phyloP scores from a whole-genome alignment of 331 rosid genomes.

The Spiraea crenata region DNA sequence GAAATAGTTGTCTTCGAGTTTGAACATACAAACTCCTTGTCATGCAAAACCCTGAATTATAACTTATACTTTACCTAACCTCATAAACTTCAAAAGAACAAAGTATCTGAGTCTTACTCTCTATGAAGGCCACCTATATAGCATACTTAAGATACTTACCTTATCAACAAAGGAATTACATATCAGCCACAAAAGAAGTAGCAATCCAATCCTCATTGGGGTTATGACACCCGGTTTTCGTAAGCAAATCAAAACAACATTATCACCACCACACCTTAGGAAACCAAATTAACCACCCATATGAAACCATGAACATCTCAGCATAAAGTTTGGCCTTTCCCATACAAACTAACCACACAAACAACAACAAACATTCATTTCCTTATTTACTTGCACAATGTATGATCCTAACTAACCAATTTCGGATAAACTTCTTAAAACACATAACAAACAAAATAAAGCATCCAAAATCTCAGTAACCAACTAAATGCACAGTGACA shows the following conservation, averaged over 20 bases:
- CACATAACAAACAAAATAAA: too few species aligned
- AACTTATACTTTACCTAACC: constrained; percentile 9
- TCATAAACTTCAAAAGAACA: background rate
- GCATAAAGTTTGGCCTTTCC: background rate
- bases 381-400: background rate
- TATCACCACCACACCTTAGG: background rate
- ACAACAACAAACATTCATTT: background rate
- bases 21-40: background rate
- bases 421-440: too few species aligned
- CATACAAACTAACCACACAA: background rate
- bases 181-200: constrained; percentile 7
- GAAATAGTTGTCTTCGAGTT: background rate
- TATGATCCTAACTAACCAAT: background rate
- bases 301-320: background rate
- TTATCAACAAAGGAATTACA: background rate
- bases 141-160: background rate
- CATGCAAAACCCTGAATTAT: background rate
- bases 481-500: background rate
- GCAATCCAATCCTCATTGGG: background rate
- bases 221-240: background rate
- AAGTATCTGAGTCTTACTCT: background rate
- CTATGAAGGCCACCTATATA: background rate
- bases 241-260: background rate
- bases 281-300: background rate
- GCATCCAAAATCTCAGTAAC: background rate